These are phyloP conservation scores for Chaetomium olivaceum DNA, from an alignment of 2,329 filamentous ascomycete species.

Conservation along the genomic window DNA sequence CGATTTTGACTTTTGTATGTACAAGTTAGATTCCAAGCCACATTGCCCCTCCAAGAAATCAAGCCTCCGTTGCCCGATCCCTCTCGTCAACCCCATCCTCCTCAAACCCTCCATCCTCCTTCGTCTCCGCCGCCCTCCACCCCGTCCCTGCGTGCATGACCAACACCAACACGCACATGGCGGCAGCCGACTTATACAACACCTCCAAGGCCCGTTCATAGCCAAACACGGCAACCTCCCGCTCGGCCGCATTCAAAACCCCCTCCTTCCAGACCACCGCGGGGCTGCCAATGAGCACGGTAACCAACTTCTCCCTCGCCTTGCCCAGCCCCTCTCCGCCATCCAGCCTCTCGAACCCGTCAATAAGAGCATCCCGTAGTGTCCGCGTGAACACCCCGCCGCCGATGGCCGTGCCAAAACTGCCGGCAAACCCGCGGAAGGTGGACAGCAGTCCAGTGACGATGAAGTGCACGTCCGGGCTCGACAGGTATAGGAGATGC, in stretches of 20 bases:
- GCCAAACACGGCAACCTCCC: slow-evolving; percentile 47
- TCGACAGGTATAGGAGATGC: slow-evolving; percentile 73
- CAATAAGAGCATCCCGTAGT: slow-evolving; percentile 55
- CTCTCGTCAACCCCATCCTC: slow-evolving; percentile 40
- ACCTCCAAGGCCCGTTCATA: slow-evolving; percentile 50
- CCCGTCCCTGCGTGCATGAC: slow-evolving; percentile 53
- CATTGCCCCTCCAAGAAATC: background rate
- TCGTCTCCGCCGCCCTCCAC: slow-evolving; percentile 48
- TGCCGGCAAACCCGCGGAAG: slow-evolving; percentile 78
- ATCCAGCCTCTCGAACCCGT: slow-evolving; percentile 56
- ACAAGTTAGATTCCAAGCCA: too few relatives aligned
- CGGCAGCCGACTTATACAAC: slow-evolving; percentile 51
- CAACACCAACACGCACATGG: slow-evolving; percentile 46
- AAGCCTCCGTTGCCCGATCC: slow-evolving; percentile 39
- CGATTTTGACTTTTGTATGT: too few relatives aligned
- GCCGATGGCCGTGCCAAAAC: slow-evolving; percentile 77
- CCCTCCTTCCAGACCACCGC: slow-evolving; percentile 49
- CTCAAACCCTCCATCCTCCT: slow-evolving; percentile 50
- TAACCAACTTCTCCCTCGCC: slow-evolving; percentile 45
- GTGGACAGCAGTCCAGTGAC: slow-evolving; percentile 75
- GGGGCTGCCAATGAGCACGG: slow-evolving; percentile 52
- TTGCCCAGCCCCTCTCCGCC: slow-evolving; percentile 38
- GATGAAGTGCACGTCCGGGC: slow-evolving; percentile 68
- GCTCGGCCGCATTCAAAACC: slow-evolving; percentile 47
- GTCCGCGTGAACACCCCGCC: slow-evolving; percentile 72